Percentiles rank a stretch among this genome's conserved stretches.
Conservation (phyloP, 306 rosid genomes). For the Neltuma alba region DNA sequence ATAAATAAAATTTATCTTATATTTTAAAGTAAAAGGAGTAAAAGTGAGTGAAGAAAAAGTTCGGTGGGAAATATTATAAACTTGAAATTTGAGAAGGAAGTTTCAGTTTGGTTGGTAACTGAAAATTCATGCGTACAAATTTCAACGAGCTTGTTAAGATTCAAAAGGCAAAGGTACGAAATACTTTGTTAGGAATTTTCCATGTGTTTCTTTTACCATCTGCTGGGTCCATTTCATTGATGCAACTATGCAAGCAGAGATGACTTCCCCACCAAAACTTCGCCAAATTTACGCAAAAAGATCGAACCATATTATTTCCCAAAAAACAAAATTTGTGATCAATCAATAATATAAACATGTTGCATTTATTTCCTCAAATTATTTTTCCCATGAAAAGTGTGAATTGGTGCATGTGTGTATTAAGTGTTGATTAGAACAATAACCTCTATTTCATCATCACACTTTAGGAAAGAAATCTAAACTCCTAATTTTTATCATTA, state of each 20-base stretch:
- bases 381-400: background rate
- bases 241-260: background rate
- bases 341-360: too few species aligned
- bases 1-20: too few species aligned
- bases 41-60: too few species aligned
- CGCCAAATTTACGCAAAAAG: background rate
- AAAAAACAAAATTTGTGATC: background rate
- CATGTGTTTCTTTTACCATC: background rate
- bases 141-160: background rate
- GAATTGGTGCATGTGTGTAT: too few species aligned
- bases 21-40: too few species aligned
- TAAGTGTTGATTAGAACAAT: too few species aligned
- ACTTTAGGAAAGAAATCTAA: too few species aligned
- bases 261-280: background rate
- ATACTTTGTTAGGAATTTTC: background rate
- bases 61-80: background rate
- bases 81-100: background rate
- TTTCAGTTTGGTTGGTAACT: background rate
- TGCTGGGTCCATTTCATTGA: background rate
- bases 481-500: too few species aligned
- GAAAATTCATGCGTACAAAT: background rate
- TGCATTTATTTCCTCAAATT: background rate
- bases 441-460: too few species aligned
- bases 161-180: background rate
- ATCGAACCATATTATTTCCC: background rate